Base-by-base conservation (phyloP, 208 protist genomes). In the Acanthamoeba healyi region DNA sequence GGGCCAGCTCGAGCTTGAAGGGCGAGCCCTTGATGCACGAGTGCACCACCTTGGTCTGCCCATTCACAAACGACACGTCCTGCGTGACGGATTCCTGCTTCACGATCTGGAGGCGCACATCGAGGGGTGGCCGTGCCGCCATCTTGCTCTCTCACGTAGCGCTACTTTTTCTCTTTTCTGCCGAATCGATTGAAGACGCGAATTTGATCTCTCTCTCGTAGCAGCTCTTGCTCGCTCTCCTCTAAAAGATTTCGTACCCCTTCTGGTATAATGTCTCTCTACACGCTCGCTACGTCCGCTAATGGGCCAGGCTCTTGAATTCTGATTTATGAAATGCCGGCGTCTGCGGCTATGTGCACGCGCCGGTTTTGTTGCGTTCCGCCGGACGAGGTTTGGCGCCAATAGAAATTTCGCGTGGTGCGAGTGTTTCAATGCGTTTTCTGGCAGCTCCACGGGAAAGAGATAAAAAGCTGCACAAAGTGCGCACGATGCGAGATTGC, bases 11-110 rank as follows among this genome's bases (percentile, higher is more conserved):
- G 17, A 79, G 70, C 38, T 79, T 79, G 24, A 79, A 79, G n/a
- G 70, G 70, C 34, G 70, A 79, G 40, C 70, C 70, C 40, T 79
- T 79, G 19, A 79, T 79, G 70, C 70, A 79, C 9, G 70, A 79
- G 36, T 79, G 70, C 29, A 79, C 70, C 70, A 79, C 70, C 70
- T 79, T 79, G 12, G 70, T 79, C 38, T 79, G 70, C 70, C 70
- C 70, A 79, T 79, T 79, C 22, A 79, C 70, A 22, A 79, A 79
- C 12, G 70, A 79, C 70, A 79, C 70, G 36, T 79, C 70, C 14
- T 79, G 70, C 70, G 70, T 79, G 36, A 79, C 70, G 0, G 70
- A 79, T 10, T 79, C 70, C 32, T 79, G 70, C 70, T 79, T 79
- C 9, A 79, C 70, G 3, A 79, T 79, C 29, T 79, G 70, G 7